Evolutionary conservation across 1,284 basidiomycete genomes (phyloP), one percentile per base, ranked within the genome.

Genomic region (Xerocomus amazonicus): DNA sequence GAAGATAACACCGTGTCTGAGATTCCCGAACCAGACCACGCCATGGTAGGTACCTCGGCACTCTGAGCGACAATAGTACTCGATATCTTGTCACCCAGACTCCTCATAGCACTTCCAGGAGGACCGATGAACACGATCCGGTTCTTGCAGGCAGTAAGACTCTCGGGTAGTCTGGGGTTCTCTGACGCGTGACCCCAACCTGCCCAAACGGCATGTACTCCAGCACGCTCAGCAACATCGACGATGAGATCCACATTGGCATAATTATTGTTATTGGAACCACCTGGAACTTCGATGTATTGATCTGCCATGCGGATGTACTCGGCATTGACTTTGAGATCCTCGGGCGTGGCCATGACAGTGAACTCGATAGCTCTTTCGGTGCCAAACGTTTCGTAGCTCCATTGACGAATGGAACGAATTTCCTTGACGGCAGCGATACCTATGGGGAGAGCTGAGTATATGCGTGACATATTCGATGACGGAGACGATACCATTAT

Each of bases 291-390:
- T 73, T 99, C 97, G 62, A 99, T 90, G 68, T 97, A 99, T 65
- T 95, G 87, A 72, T 99, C 97, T 32, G 97, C 97, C 97, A 99
- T 99, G 59, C 97, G 90, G 70, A 99, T 99, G 73, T 99, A 99
- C 69, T 99, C 97, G 37, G 97, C 97, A 66, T 99, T 99, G 71
- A 98, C 94, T 67, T 93, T 92, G 56, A 98, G 76, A 75, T 99
- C 97, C 70, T 99, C 97, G 28, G 97, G 97, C 4, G 97, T 99
- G 44, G 97, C 95, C 97, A 99, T 99, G 56, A 98, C 97, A 40
- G 93, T 96, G 76, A 99, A 99, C 70, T 99, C 94, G 73, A 99
- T 83, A 50, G 90, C 91, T 57, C 92, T 88, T 69, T 99, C 97
- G 48, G 86, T 85, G 54, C 97, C 97, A 71, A 99, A 99, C 0